phyloP scores from a whole-genome alignment of 345 rosid genomes.

The Sisymbrium altissimum region DNA sequence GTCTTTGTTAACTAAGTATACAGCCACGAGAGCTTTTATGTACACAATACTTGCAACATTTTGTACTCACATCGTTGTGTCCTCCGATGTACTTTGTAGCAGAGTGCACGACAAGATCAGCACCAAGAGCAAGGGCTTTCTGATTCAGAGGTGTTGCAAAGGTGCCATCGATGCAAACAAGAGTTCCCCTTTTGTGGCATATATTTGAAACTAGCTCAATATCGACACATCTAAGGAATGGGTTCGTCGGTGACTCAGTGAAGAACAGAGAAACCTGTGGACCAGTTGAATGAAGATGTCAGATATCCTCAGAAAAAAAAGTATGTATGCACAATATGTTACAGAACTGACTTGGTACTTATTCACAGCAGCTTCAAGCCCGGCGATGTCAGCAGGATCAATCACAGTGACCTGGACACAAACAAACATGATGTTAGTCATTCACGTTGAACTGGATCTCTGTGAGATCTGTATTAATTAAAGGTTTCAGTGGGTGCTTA shows the following conservation, averaged over 20 bases:
- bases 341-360: conserved; percentile 56
- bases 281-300: neutral
- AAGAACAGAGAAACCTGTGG: conserved; percentile 87
- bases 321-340: neutral
- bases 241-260: conserved; percentile 96
- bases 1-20: neutral
- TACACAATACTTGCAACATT: neutral
- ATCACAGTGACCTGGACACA: conserved; percentile 81
- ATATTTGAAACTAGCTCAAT: conserved; percentile 79
- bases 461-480: neutral
- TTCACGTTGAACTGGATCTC: neutral
- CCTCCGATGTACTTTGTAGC: conserved; percentile 92
- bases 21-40: neutral
- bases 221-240: conserved; percentile 93
- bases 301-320: neutral
- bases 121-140: conserved; percentile 91
- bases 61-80: conserved; percentile 79
- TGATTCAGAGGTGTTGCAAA: conserved; percentile 98
- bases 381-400: conserved; percentile 88
- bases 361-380: conserved; percentile 71
- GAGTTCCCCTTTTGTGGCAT: conserved; percentile 82
- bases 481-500: conserved; percentile 21
- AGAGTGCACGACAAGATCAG: conserved; percentile 94
- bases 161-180: conserved; percentile 98
- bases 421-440: conserved; percentile 19